Conservation (phyloP, 306 rosid species). For the Malus fusca region DNA sequence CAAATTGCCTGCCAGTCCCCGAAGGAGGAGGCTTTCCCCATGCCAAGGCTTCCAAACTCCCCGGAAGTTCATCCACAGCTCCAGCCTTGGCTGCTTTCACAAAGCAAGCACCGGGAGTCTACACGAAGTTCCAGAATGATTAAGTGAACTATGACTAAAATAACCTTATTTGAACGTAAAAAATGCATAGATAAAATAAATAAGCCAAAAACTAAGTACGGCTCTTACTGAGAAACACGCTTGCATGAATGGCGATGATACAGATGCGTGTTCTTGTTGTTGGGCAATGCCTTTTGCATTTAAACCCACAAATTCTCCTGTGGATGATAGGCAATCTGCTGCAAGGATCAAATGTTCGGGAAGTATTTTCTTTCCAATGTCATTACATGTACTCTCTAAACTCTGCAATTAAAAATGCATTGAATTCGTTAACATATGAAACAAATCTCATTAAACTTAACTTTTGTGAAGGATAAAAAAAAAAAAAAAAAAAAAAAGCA, state of each 20-base stretch:
- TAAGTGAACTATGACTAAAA: conserved; percentile 7
- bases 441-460: conserved; percentile 1
- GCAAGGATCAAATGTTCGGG: conserved; percentile 69
- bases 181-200: not conserved
- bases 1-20: conserved; percentile 80
- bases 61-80: conserved; percentile 53
- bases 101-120: conserved; percentile 78
- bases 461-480: not conserved
- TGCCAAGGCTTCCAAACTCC: conserved; percentile 69
- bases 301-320: conserved; percentile 85
- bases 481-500: not conserved
- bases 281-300: conserved; percentile 67
- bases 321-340: conserved; percentile 62
- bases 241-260: conserved; percentile 78
- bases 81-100: conserved; percentile 88
- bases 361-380: conserved; percentile 71
- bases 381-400: conserved; percentile 63
- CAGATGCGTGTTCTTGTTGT: conserved; percentile 59
- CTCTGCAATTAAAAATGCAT: conserved; percentile 41
- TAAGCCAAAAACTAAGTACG: conserved; percentile 8
- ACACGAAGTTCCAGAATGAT: conserved; percentile 34
- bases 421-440: conserved; percentile 11
- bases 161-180: conserved; percentile 3
- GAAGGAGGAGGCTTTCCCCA: conserved; percentile 77
- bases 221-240: conserved; percentile 91